These are phyloP conservation scores for Penicillium hesseltinei DNA, from an alignment of 2,329 filamentous ascomycete genomes.

Conservation along the genomic window DNA sequence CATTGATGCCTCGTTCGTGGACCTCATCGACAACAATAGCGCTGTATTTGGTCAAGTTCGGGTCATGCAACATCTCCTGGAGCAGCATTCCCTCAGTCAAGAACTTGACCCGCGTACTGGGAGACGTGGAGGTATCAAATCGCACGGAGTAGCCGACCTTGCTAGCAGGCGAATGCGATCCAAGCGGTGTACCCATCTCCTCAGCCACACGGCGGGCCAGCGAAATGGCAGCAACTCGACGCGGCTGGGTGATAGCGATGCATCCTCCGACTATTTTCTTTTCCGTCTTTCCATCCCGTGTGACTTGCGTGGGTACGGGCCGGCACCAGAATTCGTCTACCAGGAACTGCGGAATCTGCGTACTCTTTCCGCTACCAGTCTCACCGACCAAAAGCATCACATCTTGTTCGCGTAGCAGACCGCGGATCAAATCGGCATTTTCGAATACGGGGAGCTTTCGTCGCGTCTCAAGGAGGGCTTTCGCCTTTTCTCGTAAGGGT, in stretches of 20 bases:
- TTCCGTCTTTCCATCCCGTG: conserved; percentile 24
- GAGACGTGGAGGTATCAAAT: conserved; percentile 84
- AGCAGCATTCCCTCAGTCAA: conserved; percentile 95
- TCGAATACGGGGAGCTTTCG: conserved; percentile 78
- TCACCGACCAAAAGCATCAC: conserved; percentile 86
- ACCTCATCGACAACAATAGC: conserved; percentile 94
- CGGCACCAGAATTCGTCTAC: conserved; percentile 76
- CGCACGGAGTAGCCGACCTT: conserved; percentile 90
- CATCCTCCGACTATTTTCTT: conserved; percentile 65
- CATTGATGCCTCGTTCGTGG: conserved; percentile 91
- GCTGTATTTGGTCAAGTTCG: conserved; percentile 78
- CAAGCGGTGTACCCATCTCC: conserved; percentile 69
- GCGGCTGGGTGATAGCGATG: conserved; percentile 91
- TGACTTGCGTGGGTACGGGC: conserved; percentile 54
- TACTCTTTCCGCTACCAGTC: conserved; percentile 95
- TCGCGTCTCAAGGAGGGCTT: conserved; percentile 52
- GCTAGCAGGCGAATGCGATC: conserved; percentile 56
- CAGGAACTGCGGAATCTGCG: conserved; percentile 90
- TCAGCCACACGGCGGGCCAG: conserved; percentile 83
- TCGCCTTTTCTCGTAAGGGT: conserved; percentile 46
- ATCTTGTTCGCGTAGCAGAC: conserved; percentile 62
- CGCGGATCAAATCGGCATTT: conserved; percentile 67
- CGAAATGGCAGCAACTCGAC: conserved; percentile 89
- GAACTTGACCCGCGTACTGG: conserved; percentile 84
- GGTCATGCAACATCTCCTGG: conserved; percentile 87